Evolutionary conservation across 2,329 filamentous ascomycete species (phyloP).

Genomic region (Coniella lustricola): DNA sequence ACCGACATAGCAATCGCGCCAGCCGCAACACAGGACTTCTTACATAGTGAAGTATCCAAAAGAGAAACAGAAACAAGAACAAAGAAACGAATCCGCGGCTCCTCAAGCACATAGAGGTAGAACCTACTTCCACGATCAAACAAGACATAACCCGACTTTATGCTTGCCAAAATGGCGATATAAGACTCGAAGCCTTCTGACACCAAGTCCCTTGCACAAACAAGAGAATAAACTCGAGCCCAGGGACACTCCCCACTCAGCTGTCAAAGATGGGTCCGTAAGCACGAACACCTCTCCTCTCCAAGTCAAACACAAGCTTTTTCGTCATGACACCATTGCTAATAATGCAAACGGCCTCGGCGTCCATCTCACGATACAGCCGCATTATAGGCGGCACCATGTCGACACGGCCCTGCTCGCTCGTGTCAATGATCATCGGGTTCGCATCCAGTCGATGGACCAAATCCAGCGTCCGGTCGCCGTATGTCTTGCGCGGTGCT

Average conservation of each 20-base stretch:
- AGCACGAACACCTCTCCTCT: constrained; percentile 26
- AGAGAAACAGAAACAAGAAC: no score
- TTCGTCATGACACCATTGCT: constrained; percentile 27
- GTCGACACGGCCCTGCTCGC: constrained; percentile 24
- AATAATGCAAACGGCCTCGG: constrained; percentile 29
- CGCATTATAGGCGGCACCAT: constrained; percentile 23
- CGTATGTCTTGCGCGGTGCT: constrained; percentile 28
- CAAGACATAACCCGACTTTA: no score
- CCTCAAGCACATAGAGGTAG: no score
- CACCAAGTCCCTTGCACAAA: no score
- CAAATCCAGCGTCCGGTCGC: constrained; percentile 22
- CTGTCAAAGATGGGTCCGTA: constrained; percentile 31
- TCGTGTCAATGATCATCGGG: constrained; percentile 28
- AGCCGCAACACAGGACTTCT: no score
- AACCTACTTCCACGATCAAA: no score
- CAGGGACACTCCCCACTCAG: constrained; percentile 3
- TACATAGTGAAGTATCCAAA: no score
- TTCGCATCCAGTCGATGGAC: constrained; percentile 23
- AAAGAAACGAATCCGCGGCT: no score
- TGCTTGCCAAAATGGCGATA: no score
- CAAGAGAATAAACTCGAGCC: no score
- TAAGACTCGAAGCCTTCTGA: no score
- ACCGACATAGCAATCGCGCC: no score
- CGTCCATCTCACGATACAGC: constrained; percentile 21
- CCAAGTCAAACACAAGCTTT: constrained; percentile 25